Conservation (phyloP, 2,329 filamentous ascomycete genomes). For the Orbilia blumenaviensis region DNA sequence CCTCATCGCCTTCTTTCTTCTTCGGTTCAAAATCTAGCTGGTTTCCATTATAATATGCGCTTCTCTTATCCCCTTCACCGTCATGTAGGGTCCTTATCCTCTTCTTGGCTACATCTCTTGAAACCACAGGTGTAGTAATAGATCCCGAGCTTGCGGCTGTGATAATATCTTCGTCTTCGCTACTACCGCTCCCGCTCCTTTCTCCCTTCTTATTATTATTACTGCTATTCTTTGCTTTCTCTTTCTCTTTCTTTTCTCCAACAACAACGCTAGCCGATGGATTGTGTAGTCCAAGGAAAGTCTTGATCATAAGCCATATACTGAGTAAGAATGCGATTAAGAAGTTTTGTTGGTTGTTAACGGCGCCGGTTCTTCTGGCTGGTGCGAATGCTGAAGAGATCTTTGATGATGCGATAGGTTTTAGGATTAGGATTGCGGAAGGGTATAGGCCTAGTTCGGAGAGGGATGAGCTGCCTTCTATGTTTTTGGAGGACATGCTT, state of each 20-base stretch:
- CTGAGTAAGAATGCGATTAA: conserved; percentile 36
- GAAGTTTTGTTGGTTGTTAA: conserved; percentile 38
- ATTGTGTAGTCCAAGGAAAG: conserved; percentile 38
- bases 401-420: conserved; percentile 22
- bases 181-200: neutral
- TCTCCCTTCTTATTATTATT: neutral
- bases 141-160: neutral
- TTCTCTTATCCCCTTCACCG: conserved; percentile 41
- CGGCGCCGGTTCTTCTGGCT: neutral
- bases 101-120: conserved; percentile 40
- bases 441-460: conserved; percentile 40
- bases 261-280: conserved; percentile 23
- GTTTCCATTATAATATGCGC: conserved; percentile 52
- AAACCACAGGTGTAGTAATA: conserved; percentile 8
- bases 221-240: too few relatives aligned
- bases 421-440: conserved; percentile 43
- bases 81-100: conserved; percentile 49
- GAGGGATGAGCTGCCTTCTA: conserved; percentile 30
- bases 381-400: conserved; percentile 33
- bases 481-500: conserved; percentile 26
- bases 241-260: conserved; percentile 14
- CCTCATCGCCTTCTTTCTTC: conserved; percentile 17
- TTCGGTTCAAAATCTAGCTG: conserved; percentile 49
- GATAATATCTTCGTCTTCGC: neutral
- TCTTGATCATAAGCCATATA: conserved; percentile 48